Percentiles rank a stretch among this genome's conserved stretches.
These are phyloP conservation scores for Colletotrichum somersetense DNA, from an alignment of 2,329 filamentous ascomycete species.

Conservation along the genomic window DNA sequence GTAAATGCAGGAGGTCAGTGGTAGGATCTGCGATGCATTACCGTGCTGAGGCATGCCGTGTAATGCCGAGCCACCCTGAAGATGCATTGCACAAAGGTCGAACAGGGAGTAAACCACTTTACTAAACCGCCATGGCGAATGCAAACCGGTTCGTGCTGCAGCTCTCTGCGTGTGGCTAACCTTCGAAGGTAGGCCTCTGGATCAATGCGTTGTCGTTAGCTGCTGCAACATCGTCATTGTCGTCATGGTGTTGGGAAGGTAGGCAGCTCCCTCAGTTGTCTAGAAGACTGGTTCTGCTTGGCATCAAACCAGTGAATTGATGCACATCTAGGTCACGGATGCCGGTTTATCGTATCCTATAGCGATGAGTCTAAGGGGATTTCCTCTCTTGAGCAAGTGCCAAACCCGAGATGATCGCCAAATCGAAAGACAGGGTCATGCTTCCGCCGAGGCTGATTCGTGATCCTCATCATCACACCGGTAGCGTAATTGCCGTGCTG, in stretches of 20 bases:
- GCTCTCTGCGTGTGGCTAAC: neutral
- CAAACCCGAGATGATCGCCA: conserved; percentile 9
- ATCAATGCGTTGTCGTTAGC: conserved; percentile 1
- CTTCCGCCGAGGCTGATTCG: conserved; percentile 24
- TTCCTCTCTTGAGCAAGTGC: neutral
- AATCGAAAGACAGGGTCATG: conserved; percentile 4
- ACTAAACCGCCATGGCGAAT: neutral
- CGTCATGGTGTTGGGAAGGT: neutral
- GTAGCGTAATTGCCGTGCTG: conserved; percentile 18
- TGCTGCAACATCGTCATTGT: conserved; percentile 6
- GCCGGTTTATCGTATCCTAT: neutral
- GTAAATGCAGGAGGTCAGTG: neutral
- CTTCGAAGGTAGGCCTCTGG: neutral
- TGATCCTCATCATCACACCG: conserved; percentile 5
- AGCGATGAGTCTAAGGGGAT: neutral
- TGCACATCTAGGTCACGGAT: neutral
- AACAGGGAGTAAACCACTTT: conserved; percentile 8
- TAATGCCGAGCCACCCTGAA: conserved; percentile 17
- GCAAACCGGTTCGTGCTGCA: conserved; percentile 8
- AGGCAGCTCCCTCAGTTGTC: conserved; percentile 5
- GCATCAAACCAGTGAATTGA: neutral
- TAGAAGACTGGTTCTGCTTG: neutral
- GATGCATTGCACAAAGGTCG: conserved; percentile 21
- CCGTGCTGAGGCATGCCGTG: conserved; percentile 23
- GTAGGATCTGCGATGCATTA: conserved; percentile 23